Evolutionary conservation across 768 basidiomycete species (phyloP).

Genomic region (Wakefieldia striispora): DNA sequence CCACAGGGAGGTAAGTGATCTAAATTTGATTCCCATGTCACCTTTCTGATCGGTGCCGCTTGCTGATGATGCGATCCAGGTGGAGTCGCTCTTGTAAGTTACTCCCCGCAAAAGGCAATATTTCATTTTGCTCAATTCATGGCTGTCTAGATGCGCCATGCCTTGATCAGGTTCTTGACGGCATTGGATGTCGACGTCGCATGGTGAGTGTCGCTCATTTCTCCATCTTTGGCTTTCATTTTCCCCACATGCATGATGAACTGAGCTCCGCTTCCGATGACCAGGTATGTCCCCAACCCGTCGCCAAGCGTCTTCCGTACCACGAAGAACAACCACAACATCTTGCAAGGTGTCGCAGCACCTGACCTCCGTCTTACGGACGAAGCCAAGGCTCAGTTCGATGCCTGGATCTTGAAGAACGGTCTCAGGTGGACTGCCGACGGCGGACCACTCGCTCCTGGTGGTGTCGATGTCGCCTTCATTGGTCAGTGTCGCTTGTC

Average conservation of each 20-base stretch:
- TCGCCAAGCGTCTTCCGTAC: constrained; percentile 89
- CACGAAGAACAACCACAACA: constrained; percentile 95
- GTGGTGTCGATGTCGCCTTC: constrained; percentile 86
- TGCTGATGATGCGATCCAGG: constrained; percentile 43
- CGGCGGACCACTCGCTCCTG: constrained; percentile 79
- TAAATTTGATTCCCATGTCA: no score
- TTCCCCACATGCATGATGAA: not conserved
- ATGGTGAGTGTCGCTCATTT: constrained; percentile 53
- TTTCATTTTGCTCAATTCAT: constrained; percentile 11
- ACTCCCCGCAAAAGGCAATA: constrained; percentile 15
- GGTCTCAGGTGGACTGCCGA: constrained; percentile 85
- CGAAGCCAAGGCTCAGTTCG: constrained; percentile 76
- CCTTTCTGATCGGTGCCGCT: constrained; percentile 21
- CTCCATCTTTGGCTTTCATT: constrained; percentile 7
- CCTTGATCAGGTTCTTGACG: constrained; percentile 81
- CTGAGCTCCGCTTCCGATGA: constrained; percentile 6
- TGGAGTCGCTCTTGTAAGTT: constrained; percentile 86
- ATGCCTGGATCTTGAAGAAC: constrained; percentile 88
- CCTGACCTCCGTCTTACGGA: constrained; percentile 75
- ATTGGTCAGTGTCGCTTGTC: constrained; percentile 53
- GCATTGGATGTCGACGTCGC: constrained; percentile 77
- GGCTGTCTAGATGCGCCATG: constrained; percentile 79
- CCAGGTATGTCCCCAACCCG: constrained; percentile 85
- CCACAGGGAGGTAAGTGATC: constrained; percentile 78
- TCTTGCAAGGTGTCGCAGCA: constrained; percentile 87